phyloP scores from a whole-genome alignment of 805 yeast genomes.

The Saturnispora mendoncae region DNA sequence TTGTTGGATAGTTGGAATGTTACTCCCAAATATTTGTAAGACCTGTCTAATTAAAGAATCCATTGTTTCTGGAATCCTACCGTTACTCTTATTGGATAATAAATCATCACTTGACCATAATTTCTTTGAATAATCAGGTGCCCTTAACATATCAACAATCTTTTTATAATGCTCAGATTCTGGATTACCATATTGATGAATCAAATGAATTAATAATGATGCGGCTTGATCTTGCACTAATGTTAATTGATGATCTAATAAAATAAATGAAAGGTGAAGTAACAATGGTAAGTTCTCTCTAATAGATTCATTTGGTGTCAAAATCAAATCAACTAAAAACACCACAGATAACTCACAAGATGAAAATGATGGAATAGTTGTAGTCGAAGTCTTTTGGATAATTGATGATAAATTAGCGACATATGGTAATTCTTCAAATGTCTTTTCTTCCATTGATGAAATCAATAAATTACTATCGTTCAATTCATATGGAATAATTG shows the following conservation, averaged over 20 bases:
- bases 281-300: conserved; percentile 57
- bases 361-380: conserved; percentile 61
- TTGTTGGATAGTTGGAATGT: conserved; percentile 47
- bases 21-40: conserved; percentile 44
- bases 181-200: conserved; percentile 51
- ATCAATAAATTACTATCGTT: conserved; percentile 13
- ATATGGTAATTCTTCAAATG: conserved; percentile 45
- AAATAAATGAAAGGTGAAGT: conserved; percentile 68
- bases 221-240: conserved; percentile 81
- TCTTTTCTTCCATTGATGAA: conserved; percentile 11
- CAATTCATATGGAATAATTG: conserved; percentile 63
- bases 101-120: conserved; percentile 87
- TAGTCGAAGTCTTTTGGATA: conserved; percentile 38
- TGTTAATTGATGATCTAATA: conserved; percentile 80
- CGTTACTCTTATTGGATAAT: conserved; percentile 65
- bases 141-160: conserved; percentile 49
- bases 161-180: conserved; percentile 46
- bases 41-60: conserved; percentile 59
- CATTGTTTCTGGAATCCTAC: conserved; percentile 81
- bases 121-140: conserved; percentile 38
- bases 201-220: conserved; percentile 60
- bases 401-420: conserved; percentile 59
- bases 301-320: conserved; percentile 56
- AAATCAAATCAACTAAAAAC: conserved; percentile 71
- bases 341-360: conserved; percentile 81